phyloP scores from a whole-genome alignment of 306 rosid genomes.

The Fragaria iinumae region DNA sequence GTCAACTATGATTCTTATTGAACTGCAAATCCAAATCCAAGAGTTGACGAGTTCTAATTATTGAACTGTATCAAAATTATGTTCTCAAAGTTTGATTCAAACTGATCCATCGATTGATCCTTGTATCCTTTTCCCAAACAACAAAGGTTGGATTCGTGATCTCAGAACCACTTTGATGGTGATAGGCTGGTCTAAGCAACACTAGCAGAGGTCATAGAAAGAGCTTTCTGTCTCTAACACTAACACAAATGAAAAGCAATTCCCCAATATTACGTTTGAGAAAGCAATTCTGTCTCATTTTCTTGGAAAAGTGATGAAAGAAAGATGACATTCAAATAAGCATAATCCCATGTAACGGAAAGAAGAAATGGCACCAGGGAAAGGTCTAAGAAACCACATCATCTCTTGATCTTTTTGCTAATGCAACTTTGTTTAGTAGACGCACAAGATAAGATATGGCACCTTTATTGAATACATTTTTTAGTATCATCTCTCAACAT shows the following conservation, averaged over 20 bases:
- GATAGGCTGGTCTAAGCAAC: background rate
- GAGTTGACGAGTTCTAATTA: background rate
- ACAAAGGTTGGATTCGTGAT: background rate
- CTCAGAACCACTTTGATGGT: background rate
- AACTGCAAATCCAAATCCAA: too few species aligned
- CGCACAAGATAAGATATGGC: background rate
- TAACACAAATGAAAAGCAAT: background rate
- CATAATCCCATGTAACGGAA: too few species aligned
- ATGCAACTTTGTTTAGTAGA: background rate
- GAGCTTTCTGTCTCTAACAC: background rate
- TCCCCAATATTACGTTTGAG: background rate
- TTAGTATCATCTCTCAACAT: background rate
- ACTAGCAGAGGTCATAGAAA: background rate
- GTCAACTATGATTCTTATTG: background rate
- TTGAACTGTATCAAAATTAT: background rate
- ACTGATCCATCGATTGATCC: background rate
- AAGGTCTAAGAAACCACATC: too few species aligned
- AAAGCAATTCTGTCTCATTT: slow-evolving; percentile 8
- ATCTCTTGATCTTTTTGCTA: background rate
- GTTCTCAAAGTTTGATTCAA: background rate
- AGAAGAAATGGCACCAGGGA: too few species aligned
- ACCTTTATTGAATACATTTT: background rate
- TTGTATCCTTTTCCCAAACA: background rate
- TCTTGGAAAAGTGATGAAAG: background rate
- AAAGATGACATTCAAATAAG: background rate